Percentiles rank a stretch among this genome's conserved stretches.
Evolutionary conservation across 495 filamentous ascomycete species (phyloP).

Genomic region (Hypoxylon subgilvum): DNA sequence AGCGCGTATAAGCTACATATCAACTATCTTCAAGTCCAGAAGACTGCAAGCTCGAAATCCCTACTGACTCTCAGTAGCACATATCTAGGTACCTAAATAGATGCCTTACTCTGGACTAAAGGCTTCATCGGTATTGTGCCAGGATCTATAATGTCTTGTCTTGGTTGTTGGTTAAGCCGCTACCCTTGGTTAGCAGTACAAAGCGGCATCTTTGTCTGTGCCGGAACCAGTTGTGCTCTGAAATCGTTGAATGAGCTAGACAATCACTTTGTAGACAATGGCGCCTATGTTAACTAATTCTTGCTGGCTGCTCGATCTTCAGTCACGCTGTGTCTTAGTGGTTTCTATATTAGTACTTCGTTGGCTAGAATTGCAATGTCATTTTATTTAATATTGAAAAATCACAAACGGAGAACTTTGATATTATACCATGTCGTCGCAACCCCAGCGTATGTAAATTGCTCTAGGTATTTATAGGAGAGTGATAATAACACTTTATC

Average conservation of each 20-base stretch:
- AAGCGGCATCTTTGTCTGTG: constrained; percentile 14
- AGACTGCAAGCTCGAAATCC: no score
- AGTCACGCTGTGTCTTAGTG: not conserved
- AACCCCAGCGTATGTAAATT: constrained; percentile 9
- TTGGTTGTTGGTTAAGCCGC: not conserved
- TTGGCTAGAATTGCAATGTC: no score
- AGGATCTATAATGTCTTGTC: not conserved
- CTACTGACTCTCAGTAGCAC: no score
- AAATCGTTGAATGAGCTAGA: not conserved
- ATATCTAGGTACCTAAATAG: no score
- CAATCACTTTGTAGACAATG: constrained; percentile 1
- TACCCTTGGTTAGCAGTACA: not conserved
- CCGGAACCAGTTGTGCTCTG: constrained; percentile 9
- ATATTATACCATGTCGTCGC: not conserved
- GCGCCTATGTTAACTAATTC: not conserved
- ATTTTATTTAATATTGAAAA: no score
- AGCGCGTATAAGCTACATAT: no score
- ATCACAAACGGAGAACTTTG: no score
- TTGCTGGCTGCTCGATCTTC: not conserved
- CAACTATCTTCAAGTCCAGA: no score
- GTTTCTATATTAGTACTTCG: no score
- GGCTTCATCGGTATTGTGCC: not conserved
- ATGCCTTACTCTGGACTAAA: no score
- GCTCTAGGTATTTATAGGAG: not conserved
- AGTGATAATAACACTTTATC: not conserved